phyloP scores from a whole-genome alignment of 2,329 filamentous ascomycete genomes.

The Trichothecium sympodiale region DNA sequence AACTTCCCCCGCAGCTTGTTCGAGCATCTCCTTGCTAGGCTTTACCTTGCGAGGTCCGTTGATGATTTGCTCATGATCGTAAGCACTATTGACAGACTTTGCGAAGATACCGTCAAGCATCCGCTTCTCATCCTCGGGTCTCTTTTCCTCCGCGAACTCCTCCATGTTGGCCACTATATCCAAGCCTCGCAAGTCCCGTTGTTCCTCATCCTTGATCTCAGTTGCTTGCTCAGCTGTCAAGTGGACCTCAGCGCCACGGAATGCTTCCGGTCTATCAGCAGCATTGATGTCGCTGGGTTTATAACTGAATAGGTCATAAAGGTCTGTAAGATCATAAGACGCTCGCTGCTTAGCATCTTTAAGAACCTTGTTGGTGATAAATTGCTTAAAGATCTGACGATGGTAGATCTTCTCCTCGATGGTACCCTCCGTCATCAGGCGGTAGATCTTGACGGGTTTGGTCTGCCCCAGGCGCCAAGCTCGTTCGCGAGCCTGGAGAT shows the following conservation, averaged over 20 bases:
- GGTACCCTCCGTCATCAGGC: constrained; percentile 94
- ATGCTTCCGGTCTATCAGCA: constrained; percentile 77
- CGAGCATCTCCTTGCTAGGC: constrained; percentile 68
- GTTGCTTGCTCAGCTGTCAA: constrained; percentile 8
- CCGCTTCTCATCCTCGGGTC: constrained; percentile 53
- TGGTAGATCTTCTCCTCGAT: constrained; percentile 99
- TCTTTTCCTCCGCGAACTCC: constrained; percentile 44
- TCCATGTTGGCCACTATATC: constrained; percentile 54
- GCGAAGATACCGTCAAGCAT: constrained; percentile 87
- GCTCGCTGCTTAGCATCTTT: constrained; percentile 90
- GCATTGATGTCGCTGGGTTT: constrained; percentile 37
- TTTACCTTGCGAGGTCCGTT: constrained; percentile 56
- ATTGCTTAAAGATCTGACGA: constrained; percentile 96
- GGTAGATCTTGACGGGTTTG: constrained; percentile 88
- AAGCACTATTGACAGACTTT: constrained; percentile 75
- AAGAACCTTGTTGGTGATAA: constrained; percentile 90
- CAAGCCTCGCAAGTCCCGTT: constrained; percentile 38
- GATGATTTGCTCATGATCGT: constrained; percentile 89
- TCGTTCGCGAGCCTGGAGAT: constrained; percentile 86
- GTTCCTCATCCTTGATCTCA: constrained; percentile 17
- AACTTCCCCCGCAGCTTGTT: constrained; percentile 69
- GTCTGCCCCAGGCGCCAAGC: constrained; percentile 96
- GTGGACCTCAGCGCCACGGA: constrained; percentile 71
- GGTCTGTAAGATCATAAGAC: constrained; percentile 77
- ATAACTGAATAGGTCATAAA: constrained; percentile 81